phyloP scores from a whole-genome alignment of 2,329 filamentous ascomycete genomes.

The Byssoonygena ceratinophila region DNA sequence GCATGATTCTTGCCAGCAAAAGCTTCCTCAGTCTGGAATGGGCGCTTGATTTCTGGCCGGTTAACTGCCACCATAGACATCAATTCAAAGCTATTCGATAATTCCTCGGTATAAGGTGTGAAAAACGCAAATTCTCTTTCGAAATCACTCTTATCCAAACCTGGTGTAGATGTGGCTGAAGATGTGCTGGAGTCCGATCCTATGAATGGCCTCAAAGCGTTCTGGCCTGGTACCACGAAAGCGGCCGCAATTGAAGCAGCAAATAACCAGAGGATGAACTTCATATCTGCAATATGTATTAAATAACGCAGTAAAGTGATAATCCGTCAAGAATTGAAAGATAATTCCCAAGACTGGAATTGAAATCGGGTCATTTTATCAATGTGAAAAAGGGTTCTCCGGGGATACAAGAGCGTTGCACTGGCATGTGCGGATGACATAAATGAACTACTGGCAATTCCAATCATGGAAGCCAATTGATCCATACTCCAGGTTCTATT shows the following conservation, averaged over 20 bases:
- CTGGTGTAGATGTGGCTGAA: not conserved
- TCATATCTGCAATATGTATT: conserved; percentile 31
- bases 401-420: not conserved
- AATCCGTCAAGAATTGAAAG: not conserved
- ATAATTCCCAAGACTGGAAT: not conserved
- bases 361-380: not conserved
- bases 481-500: not conserved
- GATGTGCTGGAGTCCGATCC: not conserved
- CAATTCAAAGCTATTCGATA: conserved; percentile 6
- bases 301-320: not conserved
- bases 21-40: not conserved
- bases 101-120: not conserved
- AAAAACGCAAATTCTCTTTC: not conserved
- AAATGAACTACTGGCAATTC: not conserved
- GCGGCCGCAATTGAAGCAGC: conserved; percentile 39
- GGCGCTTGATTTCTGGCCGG: not conserved
- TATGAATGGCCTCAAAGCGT: conserved; percentile 31
- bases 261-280: conserved; percentile 37
- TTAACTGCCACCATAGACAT: not conserved
- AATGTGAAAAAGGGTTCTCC: not conserved
- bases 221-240: conserved; percentile 42
- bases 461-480: not conserved
- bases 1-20: not conserved
- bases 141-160: not conserved
- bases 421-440: not conserved